phyloP scores from a whole-genome alignment of 2,329 filamentous ascomycete genomes.

The Colletotrichum ledebouriae region DNA sequence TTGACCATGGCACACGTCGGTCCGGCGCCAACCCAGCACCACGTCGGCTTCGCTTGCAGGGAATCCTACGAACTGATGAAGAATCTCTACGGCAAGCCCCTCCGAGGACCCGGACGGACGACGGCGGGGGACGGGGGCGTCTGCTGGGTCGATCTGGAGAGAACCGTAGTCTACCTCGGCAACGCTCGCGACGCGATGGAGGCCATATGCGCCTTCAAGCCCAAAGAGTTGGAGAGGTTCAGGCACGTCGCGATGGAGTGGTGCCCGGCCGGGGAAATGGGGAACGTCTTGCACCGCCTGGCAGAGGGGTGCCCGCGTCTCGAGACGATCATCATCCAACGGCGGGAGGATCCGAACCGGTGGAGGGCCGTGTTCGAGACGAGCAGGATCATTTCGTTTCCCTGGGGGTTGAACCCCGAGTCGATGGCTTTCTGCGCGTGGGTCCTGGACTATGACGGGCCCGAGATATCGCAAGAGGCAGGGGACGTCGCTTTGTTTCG shows the following conservation, averaged over 20 bases:
- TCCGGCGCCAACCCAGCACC: neutral
- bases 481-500: neutral
- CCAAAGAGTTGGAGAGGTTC: neutral
- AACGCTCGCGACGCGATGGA: neutral
- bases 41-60: constrained; percentile 2
- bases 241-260: neutral
- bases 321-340: no score
- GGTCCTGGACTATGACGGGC: neutral
- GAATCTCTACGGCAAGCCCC: neutral
- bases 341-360: no score
- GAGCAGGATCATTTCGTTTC: no score
- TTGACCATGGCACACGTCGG: neutral
- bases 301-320: no score
- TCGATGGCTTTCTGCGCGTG: neutral
- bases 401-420: neutral
- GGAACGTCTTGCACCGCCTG: no score
- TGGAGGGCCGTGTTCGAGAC: no score
- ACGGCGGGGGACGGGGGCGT: neutral
- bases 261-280: no score
- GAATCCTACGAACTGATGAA: neutral
- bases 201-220: neutral
- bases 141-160: neutral
- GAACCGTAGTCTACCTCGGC: neutral
- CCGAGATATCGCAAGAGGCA: neutral
- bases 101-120: neutral